Conservation (phyloP, 2,329 filamentous ascomycete species). For the Septoria petroselini region DNA sequence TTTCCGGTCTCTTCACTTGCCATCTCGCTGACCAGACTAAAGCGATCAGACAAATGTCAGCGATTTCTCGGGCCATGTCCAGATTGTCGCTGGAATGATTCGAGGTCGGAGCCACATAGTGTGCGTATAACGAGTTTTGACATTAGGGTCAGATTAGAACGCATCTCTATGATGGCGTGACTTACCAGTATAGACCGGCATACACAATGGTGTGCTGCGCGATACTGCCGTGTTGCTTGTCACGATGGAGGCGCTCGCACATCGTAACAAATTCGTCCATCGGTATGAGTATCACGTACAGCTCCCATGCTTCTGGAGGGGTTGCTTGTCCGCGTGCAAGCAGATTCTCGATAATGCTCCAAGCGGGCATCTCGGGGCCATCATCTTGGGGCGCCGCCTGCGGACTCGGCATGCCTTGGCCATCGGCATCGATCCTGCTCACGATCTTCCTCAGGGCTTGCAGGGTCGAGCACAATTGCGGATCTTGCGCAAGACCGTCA, state of each 20-base stretch:
- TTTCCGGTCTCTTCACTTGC: constrained; percentile 1
- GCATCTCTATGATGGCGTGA: too few relatives aligned
- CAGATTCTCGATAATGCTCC: constrained; percentile 1
- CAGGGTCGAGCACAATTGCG: neutral
- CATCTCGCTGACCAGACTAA: neutral
- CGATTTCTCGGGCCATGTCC: too few relatives aligned
- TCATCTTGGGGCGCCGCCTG: neutral
- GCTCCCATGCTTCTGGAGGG: constrained; percentile 7
- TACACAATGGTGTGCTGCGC: constrained; percentile 7
- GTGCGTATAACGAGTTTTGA: too few relatives aligned
- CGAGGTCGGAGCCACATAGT: too few relatives aligned
- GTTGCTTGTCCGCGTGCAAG: constrained; percentile 5
- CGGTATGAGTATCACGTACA: neutral
- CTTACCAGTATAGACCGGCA: constrained; percentile 1
- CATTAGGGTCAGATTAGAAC: too few relatives aligned
- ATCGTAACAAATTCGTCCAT: constrained; percentile 6
- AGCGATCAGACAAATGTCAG: too few relatives aligned
- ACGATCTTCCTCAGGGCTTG: neutral
- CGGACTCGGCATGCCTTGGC: neutral
- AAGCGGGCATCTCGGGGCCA: constrained; percentile 1
- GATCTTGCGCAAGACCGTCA: constrained; percentile 1
- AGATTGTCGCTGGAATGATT: too few relatives aligned
- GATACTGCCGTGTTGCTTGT: neutral
- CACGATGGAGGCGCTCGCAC: constrained; percentile 4
- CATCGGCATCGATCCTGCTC: neutral